Percentiles rank a stretch among this genome's conserved stretches.
phyloP scores from a whole-genome alignment of 192 early-diverging fungal species.

The Endogone sp. region DNA sequence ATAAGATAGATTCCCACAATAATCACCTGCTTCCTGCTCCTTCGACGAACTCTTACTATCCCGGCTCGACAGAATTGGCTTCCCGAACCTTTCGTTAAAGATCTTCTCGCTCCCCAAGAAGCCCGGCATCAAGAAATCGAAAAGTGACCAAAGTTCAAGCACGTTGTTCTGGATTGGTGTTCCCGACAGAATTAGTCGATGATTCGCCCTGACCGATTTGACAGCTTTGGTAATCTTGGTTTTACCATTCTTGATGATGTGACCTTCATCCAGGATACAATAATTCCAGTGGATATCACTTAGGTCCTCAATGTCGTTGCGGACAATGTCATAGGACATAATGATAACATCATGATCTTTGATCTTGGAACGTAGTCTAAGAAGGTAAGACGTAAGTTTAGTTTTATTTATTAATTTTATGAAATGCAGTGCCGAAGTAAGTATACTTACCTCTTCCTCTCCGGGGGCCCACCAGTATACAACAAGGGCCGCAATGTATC shows the following conservation, averaged over 20 bases:
- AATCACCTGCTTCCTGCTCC: conserved; percentile 56
- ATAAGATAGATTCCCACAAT: no score
- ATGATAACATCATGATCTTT: conserved; percentile 74
- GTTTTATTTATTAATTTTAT: conserved; percentile 1
- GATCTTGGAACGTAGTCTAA: conserved; percentile 53
- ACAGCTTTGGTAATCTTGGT: conserved; percentile 94
- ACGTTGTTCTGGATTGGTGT: conserved; percentile 98
- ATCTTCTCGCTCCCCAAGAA: conserved; percentile 92
- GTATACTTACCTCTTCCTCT: conserved; percentile 55
- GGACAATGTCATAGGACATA: conserved; percentile 95
- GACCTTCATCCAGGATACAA: conserved; percentile 96
- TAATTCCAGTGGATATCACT: conserved; percentile 80
- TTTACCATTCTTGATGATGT: conserved; percentile 93
- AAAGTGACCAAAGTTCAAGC: conserved; percentile 95
- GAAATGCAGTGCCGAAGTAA: neutral
- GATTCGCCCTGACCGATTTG: conserved; percentile 81
- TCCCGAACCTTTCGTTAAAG: conserved; percentile 93
- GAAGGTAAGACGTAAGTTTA: conserved; percentile 2
- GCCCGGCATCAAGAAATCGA: conserved; percentile 99
- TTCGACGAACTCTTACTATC: conserved; percentile 80
- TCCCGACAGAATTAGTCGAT: conserved; percentile 92
- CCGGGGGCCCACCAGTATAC: conserved; percentile 80
- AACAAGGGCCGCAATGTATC: conserved; percentile 72
- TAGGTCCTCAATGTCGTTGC: conserved; percentile 91
- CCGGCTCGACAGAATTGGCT: conserved; percentile 85